These are phyloP conservation scores for Leucosporidium scottii DNA, from an alignment of 768 basidiomycete species.

Conservation along the genomic window DNA sequence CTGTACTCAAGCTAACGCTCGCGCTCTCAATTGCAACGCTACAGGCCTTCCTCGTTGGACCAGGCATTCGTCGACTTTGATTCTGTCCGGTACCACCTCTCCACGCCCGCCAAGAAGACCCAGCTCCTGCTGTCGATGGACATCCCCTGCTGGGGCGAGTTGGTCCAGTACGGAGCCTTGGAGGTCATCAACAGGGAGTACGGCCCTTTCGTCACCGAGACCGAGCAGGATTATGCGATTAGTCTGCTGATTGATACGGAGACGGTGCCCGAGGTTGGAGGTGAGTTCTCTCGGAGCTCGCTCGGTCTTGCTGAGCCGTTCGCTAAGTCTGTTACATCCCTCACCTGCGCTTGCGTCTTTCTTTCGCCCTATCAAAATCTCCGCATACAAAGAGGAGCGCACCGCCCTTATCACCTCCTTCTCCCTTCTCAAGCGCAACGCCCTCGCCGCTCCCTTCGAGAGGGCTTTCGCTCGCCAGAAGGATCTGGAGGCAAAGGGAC, in stretches of 20 bases:
- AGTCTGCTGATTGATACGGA: conserved; percentile 82
- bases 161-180: conserved; percentile 75
- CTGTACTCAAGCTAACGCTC: too few relatives aligned
- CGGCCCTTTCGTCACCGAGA: conserved; percentile 56
- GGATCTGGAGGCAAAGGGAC: conserved; percentile 54
- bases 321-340: background rate
- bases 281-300: conserved; percentile 48
- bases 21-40: background rate
- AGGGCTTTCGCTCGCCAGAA: conserved; percentile 75
- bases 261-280: conserved; percentile 67
- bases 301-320: background rate
- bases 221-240: conserved; percentile 84
- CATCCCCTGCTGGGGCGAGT: conserved; percentile 87
- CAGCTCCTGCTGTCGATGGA: conserved; percentile 83
- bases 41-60: conserved; percentile 82
- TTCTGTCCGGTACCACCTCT: conserved; percentile 86
- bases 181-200: conserved; percentile 77
- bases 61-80: conserved; percentile 98
- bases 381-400: conserved; percentile 57
- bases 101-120: conserved; percentile 63
- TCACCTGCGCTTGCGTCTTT: conserved; percentile 1
- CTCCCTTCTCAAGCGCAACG: conserved; percentile 82
- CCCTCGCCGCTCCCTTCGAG: conserved; percentile 90
- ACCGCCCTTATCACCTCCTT: conserved; percentile 72
- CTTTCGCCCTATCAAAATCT: background rate